These are phyloP conservation scores for Stephania japonica DNA, from an alignment of 164 flowering plant species.

Conservation along the genomic window DNA sequence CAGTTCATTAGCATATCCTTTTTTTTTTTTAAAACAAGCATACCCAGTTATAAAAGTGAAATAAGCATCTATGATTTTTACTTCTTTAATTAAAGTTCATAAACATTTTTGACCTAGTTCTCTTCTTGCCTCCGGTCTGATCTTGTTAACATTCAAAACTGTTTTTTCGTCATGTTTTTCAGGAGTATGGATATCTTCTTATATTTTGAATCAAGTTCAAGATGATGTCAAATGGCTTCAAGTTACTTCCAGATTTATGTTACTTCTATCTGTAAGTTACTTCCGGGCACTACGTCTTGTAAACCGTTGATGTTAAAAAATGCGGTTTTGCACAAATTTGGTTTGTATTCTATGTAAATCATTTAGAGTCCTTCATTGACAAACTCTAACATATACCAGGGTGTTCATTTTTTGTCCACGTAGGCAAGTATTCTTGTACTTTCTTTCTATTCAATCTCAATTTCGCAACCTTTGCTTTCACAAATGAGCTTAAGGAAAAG, in stretches of 20 bases:
- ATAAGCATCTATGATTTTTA: too few species aligned
- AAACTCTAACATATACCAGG: slow-evolving; percentile 12
- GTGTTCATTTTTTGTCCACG: slow-evolving; percentile 14
- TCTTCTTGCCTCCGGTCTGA: neutral
- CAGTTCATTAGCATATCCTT: neutral
- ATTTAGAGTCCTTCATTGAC: slow-evolving; percentile 1
- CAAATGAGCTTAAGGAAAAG: slow-evolving; percentile 73
- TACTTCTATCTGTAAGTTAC: slow-evolving; percentile 43
- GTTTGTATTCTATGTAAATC: neutral
- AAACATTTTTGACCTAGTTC: neutral
- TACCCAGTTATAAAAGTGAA: neutral
- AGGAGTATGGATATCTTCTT: slow-evolving; percentile 69
- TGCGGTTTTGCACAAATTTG: neutral
- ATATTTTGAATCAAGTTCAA: slow-evolving; percentile 56
- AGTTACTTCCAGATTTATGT: slow-evolving; percentile 63
- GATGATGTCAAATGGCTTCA: slow-evolving; percentile 59
- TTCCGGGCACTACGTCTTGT: neutral
- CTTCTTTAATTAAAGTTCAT: neutral
- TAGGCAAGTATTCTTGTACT: slow-evolving; percentile 71
- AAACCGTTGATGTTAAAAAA: neutral
- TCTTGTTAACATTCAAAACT: neutral
- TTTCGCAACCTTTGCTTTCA: slow-evolving; percentile 72
- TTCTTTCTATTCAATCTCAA: slow-evolving; percentile 67
- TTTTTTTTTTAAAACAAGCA: neutral
- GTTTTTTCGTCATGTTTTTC: slow-evolving; percentile 16